Evolutionary conservation across 208 protist genomes (phyloP), one percentile per base, ranked within the genome.

Genomic region (Acanthamoeba culbertsoni): DNA sequence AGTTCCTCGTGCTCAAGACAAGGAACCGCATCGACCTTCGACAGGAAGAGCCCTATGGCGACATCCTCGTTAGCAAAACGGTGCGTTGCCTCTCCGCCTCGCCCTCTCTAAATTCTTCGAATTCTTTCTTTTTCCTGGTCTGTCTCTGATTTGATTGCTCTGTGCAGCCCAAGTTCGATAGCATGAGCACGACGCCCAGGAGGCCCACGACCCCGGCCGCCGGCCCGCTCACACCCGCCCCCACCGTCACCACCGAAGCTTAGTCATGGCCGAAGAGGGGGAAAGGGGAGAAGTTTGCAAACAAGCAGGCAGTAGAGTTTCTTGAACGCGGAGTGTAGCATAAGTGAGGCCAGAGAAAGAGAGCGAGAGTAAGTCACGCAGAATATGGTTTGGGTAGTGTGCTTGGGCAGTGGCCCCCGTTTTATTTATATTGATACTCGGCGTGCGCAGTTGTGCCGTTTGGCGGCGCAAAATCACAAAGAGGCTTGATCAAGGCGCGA

Each of bases 1-100:
- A 97, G 93, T 51, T 97, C 23, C 77, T 97, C 0, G 93, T 96
- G n/a, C 84, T 97, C 14, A 96, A 96, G 63, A 96, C 94, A 26
- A 86, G 94, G 40, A 94, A 79, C 59, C 43, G 90, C 7, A 88
- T 97, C 53, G 86, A 96, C 53, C 75, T 97, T 12, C 12, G 90
- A 33, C 96, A 97, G 94, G 37, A 59, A n/a, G 53, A 95, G 40
- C 57, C 95, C 45, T 96, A 95, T 59, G 86, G 31, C 28, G 95
- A 96, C 63, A 95, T 95, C 62, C 55, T 88, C 42, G 94, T 97
- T 53, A 93, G 51, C 42, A 95, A 93, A 51, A 95, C 95, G 14
- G 92, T 63, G 53, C 45, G 20, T 28, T 94, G 26, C 51, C 71
- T 10, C n/a, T 40, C 42, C 20, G 31, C 5, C 40, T 77, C 68